Evolutionary conservation across 164 flowering plant genomes (phyloP), one percentile per base, ranked within the genome.

Genomic region (Chloranthus sessilifolius): DNA sequence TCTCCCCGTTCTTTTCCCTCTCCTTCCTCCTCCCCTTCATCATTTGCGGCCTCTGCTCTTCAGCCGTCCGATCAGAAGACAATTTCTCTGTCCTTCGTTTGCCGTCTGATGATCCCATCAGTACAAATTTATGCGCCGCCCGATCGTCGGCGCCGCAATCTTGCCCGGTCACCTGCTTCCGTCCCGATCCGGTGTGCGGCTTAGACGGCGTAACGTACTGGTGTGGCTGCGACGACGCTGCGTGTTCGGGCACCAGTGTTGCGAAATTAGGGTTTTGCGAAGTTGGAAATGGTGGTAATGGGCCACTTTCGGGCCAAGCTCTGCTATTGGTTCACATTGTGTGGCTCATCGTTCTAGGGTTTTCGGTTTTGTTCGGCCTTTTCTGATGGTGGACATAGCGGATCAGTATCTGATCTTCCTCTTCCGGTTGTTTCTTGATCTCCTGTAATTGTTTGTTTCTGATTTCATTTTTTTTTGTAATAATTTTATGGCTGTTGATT

Each of bases 221-320:
- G 81, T 82, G 85, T 60, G 89, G 89, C 10, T 77, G 85, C 55
- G 63, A 73, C 24, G 83, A 82, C 23, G 89, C 85, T 3, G 16
- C 39, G n/a, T 82, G 89, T 45, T 57, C 76, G n/a, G 82, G 80
- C 20, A 61, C 55, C 1, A 34, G 49, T 0, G 89, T 79, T 1
- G 82, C 74, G 22, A 79, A 75, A 35, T 26, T 64, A 41, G 85
- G 88, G 58, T 65, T 51, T 48, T 82, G 89, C 28, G 75, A 80
- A 54, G 80, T 76, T 4, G 80, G 80, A 0, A 79, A 52, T 42
- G 79, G 76, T 24, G 81, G 74, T 8, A 48, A 52, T 45, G 70
- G 57, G 9, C 69, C 76, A 17, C 41, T 77, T 6, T 54, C 80
- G 6, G 82, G 75, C 14, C 81, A 77, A 63, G 88, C 79, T 7